Evolutionary conservation across 164 flowering plant genomes (phyloP).

Genomic region (Nelumbo lutea): DNA sequence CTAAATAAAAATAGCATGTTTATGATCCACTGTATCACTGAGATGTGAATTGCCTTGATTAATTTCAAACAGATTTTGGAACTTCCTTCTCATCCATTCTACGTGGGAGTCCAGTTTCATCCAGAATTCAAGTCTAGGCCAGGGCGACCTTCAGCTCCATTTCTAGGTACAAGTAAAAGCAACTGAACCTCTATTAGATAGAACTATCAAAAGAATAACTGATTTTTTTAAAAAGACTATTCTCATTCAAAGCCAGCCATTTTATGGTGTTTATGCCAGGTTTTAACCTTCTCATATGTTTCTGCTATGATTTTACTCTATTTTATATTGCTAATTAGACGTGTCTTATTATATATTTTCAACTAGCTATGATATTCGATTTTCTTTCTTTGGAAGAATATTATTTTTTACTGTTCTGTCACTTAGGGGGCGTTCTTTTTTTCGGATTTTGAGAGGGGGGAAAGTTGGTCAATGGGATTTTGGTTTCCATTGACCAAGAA

Average conservation of each 20-base stretch:
- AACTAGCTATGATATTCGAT: no score
- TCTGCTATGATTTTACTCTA: no score
- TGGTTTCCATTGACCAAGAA: no score
- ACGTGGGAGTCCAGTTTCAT: conserved; percentile 96
- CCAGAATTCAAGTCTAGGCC: conserved; percentile 98
- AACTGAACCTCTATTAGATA: background rate
- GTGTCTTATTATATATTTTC: no score
- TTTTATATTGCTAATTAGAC: no score
- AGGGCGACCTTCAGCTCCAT: conserved; percentile 75
- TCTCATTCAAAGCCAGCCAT: background rate
- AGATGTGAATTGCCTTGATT: conserved; percentile 6
- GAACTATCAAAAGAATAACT: background rate
- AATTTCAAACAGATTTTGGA: conserved; percentile 63
- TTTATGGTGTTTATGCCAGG: no score
- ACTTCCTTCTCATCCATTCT: conserved; percentile 76
- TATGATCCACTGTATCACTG: background rate
- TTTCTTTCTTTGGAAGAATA: no score
- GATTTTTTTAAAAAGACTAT: background rate
- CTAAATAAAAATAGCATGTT: background rate
- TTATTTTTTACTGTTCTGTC: no score
- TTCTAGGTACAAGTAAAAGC: conserved; percentile 52
- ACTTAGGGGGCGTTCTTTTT: no score
- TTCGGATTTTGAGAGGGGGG: no score
- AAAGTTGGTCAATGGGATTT: no score
- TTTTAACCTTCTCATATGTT: no score